phyloP scores from a whole-genome alignment of 2,329 filamentous ascomycete genomes.

The Colletotrichum horii region DNA sequence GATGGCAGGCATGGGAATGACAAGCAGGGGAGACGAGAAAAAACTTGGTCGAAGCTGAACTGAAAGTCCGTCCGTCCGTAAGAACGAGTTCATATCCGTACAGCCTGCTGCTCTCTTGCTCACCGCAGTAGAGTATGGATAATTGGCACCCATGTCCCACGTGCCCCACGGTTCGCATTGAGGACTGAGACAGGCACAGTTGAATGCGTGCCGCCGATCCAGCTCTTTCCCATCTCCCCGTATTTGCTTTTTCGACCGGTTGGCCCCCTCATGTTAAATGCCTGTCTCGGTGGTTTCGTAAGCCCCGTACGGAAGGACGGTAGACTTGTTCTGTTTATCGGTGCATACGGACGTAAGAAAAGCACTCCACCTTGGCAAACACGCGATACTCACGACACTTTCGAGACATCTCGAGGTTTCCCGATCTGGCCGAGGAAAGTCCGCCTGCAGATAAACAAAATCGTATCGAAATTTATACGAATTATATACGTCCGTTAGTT shows the following conservation, averaged over 20 bases:
- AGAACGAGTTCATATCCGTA: neutral
- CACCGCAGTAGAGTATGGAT: too few relatives aligned
- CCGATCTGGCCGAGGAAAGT: neutral
- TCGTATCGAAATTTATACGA: neutral
- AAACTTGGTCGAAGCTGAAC: neutral
- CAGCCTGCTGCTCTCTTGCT: neutral
- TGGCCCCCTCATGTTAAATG: neutral
- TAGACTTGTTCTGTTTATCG: neutral
- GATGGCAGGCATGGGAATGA: neutral
- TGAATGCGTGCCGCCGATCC: neutral
- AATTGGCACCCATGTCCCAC: neutral
- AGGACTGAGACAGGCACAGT: neutral
- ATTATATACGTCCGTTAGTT: neutral
- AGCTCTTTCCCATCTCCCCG: neutral
- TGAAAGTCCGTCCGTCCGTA: neutral
- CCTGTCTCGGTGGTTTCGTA: conserved; percentile 4
- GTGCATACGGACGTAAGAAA: neutral
- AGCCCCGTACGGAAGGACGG: neutral
- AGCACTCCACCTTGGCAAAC: neutral
- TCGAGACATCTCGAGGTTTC: neutral
- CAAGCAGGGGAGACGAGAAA: neutral
- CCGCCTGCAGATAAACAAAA: neutral
- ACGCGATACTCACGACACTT: neutral
- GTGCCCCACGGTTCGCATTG: neutral
- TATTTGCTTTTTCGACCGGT: neutral